Evolutionary conservation across 1,139 yeast species (phyloP).

Genomic region (Debaryomyces udenii): DNA sequence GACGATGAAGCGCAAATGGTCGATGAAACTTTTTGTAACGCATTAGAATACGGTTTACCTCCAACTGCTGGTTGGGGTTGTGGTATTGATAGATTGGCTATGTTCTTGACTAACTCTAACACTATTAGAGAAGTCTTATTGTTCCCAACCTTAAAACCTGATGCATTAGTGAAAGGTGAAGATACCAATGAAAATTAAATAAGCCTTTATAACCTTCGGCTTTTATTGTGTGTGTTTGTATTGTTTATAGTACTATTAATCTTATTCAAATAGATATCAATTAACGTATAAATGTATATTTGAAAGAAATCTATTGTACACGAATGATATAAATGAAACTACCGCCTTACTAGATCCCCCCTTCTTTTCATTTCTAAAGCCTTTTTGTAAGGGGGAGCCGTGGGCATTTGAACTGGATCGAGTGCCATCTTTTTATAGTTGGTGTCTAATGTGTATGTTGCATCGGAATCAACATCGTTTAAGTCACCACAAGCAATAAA

Average conservation of each 20-base stretch:
- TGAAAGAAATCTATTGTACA: conserved; percentile 4
- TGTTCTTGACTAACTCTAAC: conserved; percentile 96
- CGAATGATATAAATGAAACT: not conserved
- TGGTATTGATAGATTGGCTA: conserved; percentile 97
- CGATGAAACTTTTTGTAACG: conserved; percentile 96
- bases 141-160: conserved; percentile 99
- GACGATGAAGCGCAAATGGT: conserved; percentile 98
- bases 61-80: conserved; percentile 99
- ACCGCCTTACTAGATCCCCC: conserved; percentile 51
- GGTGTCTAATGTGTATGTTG: conserved; percentile 74
- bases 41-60: conserved; percentile 97
- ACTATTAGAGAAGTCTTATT: conserved; percentile 96
- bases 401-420: conserved; percentile 92
- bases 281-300: not conserved
- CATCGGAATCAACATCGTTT: conserved; percentile 87
- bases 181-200: conserved; percentile 25
- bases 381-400: conserved; percentile 93
- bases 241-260: not conserved
- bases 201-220: not conserved
- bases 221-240: not conserved
- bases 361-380: conserved; percentile 86
- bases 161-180: conserved; percentile 52
- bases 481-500: conserved; percentile 95
- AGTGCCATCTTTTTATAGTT: conserved; percentile 48
- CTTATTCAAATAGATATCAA: not conserved